These are phyloP conservation scores for Toxoplasma gondii DNA, from an alignment of 169 alveolate genomes.

Conservation along the genomic window DNA sequence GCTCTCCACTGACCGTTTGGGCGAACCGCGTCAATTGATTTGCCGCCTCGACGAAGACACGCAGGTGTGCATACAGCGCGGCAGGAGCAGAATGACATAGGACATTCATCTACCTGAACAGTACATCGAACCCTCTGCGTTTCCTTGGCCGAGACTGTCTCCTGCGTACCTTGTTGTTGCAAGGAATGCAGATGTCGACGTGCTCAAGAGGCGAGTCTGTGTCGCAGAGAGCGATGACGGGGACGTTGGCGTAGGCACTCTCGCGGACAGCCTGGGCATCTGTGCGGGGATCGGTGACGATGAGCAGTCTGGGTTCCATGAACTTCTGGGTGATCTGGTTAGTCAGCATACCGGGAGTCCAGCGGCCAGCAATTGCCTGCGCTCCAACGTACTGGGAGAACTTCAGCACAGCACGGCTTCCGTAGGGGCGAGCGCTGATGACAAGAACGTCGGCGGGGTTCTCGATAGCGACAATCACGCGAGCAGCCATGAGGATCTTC, in stretches of 20 bases:
- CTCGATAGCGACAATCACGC: conserved; percentile 97
- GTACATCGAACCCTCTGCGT: too few relatives aligned
- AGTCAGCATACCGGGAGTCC: conserved; percentile 99
- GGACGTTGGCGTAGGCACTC: conserved; percentile 96
- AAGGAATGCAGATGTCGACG: conserved; percentile 99
- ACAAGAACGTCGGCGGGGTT: conserved; percentile 98
- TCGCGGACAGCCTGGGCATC: conserved; percentile 97
- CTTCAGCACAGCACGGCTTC: conserved; percentile 96
- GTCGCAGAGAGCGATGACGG: conserved; percentile 98
- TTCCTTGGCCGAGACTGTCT: too few relatives aligned
- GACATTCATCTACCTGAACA: too few relatives aligned
- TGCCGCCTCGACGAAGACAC: too few relatives aligned
- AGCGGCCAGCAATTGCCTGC: conserved; percentile 96
- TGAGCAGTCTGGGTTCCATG: conserved; percentile 97
- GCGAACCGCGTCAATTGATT: too few relatives aligned
- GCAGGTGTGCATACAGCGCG: too few relatives aligned
- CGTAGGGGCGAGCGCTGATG: conserved; percentile 93
- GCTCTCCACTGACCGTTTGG: too few relatives aligned
- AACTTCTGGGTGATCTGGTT: conserved; percentile 96
- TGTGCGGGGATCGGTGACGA: conserved; percentile 98
- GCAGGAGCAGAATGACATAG: too few relatives aligned
- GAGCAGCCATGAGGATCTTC: conserved; percentile 98
- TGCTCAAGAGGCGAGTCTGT: conserved; percentile 97
- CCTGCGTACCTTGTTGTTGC: conserved; percentile 93
- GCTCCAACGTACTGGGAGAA: conserved; percentile 98